Evolutionary conservation across 345 rosid genomes (phyloP).

Genomic region (Citrus australasica): DNA sequence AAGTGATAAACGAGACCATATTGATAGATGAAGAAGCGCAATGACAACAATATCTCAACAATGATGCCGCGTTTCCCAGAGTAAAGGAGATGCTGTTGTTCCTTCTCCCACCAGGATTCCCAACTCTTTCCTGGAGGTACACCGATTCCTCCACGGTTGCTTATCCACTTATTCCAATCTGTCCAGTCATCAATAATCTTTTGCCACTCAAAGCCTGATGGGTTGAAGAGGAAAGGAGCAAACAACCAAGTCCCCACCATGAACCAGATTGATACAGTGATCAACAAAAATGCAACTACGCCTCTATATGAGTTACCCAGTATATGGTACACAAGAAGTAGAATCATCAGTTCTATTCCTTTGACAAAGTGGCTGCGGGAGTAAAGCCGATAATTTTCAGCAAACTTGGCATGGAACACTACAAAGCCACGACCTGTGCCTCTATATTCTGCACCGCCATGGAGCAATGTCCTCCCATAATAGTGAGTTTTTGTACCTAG

Average conservation of each 20-base stretch:
- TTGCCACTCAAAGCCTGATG: slow-evolving; percentile 73
- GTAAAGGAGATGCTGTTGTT: slow-evolving; percentile 47
- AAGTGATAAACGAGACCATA: slow-evolving; percentile 64
- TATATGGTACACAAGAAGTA: slow-evolving; percentile 53
- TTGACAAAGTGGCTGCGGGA: slow-evolving; percentile 73
- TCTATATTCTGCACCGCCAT: slow-evolving; percentile 85
- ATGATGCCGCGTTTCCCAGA: slow-evolving; percentile 45
- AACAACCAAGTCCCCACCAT: slow-evolving; percentile 66
- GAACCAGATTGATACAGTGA: slow-evolving; percentile 58
- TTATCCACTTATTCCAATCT: slow-evolving; percentile 68
- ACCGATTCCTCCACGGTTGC: slow-evolving; percentile 54
- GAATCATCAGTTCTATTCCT: slow-evolving; percentile 58
- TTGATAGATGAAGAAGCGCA: slow-evolving; percentile 60
- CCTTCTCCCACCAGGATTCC: slow-evolving; percentile 83
- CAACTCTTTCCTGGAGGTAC: slow-evolving; percentile 61
- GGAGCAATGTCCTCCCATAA: slow-evolving; percentile 68
- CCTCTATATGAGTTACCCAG: slow-evolving; percentile 44
- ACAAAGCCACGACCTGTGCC: slow-evolving; percentile 93
- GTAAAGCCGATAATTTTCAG: slow-evolving; percentile 65
- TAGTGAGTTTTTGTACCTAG: slow-evolving; percentile 71
- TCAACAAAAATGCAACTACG: slow-evolving; percentile 43
- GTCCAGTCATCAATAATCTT: slow-evolving; percentile 72
- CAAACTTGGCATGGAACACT: slow-evolving; percentile 82
- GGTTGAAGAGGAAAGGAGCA: slow-evolving; percentile 67
- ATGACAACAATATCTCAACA: slow-evolving; percentile 44